Conservation (phyloP, 768 basidiomycete genomes). For the Rhodotorula diobovata region DNA sequence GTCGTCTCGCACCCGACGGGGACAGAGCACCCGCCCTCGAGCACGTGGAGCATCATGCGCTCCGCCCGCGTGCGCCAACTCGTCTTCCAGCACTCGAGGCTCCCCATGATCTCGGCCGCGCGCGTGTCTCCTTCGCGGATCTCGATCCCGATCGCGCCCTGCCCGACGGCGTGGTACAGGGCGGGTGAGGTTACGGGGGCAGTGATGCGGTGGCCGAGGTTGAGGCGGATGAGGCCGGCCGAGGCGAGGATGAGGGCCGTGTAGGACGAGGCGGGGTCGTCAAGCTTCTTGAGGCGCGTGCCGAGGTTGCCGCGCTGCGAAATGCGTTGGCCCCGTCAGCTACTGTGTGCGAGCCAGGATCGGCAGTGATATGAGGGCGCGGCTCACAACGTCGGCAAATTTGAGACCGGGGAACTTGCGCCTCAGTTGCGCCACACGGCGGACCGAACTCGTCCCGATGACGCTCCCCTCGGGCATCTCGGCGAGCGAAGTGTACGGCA, state of each 20-base stretch:
- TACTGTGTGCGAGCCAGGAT: not conserved
- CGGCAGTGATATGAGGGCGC: not conserved
- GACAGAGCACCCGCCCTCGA: constrained; percentile 96
- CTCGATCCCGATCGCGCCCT: constrained; percentile 87
- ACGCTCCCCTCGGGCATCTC: constrained; percentile 83
- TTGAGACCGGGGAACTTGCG: constrained; percentile 67
- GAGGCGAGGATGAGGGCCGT: constrained; percentile 87
- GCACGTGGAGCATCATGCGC: constrained; percentile 74
- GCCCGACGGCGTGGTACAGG: constrained; percentile 83
- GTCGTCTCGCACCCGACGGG: constrained; percentile 76
- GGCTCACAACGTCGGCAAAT: constrained; percentile 82
- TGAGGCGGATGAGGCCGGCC: constrained; percentile 73
- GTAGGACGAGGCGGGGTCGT: constrained; percentile 72
- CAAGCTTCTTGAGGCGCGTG: constrained; percentile 85
- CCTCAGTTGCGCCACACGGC: constrained; percentile 83
- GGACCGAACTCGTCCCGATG: constrained; percentile 91
- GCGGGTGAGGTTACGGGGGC: constrained; percentile 67
- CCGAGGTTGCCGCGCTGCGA: constrained; percentile 57
- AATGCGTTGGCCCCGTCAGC: too few species aligned
- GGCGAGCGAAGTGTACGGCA: constrained; percentile 64
- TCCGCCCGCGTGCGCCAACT: constrained; percentile 76
- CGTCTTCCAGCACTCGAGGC: constrained; percentile 70
- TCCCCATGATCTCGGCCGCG: constrained; percentile 65
- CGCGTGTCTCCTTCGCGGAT: constrained; percentile 54
- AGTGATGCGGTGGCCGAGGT: constrained; percentile 67